These are phyloP conservation scores for Botryosphaeria dothidea DNA, from an alignment of 2,329 filamentous ascomycete species.

Conservation along the genomic window DNA sequence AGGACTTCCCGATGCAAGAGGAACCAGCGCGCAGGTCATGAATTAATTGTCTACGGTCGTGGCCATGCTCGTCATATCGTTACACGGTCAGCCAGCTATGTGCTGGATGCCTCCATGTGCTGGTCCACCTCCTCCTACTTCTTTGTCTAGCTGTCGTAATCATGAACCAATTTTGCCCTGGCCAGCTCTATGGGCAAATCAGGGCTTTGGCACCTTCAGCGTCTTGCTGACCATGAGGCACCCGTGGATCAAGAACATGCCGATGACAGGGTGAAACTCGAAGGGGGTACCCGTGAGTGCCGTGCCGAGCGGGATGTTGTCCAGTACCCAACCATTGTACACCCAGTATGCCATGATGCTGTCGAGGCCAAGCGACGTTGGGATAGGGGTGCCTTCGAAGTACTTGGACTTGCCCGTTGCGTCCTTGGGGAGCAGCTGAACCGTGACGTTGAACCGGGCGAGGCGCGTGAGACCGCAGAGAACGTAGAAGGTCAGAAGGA, in stretches of 20 bases:
- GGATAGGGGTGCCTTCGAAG: constrained; percentile 96
- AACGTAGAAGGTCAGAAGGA: constrained; percentile 84
- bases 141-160: constrained; percentile 3
- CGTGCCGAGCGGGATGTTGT: constrained; percentile 75
- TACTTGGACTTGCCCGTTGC: constrained; percentile 87
- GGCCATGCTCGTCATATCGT: constrained; percentile 18
- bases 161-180: background rate
- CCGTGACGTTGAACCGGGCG: constrained; percentile 97
- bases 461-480: constrained; percentile 91
- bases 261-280: constrained; percentile 82
- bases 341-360: constrained; percentile 89
- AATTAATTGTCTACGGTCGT: constrained; percentile 16
- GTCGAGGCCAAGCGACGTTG: constrained; percentile 80
- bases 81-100: background rate
- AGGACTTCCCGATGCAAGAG: background rate
- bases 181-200: background rate
- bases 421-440: constrained; percentile 86
- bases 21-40: constrained; percentile 1
- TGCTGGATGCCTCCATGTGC: background rate
- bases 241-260: constrained; percentile 83
- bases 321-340: constrained; percentile 74
- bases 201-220: constrained; percentile 89
- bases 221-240: constrained; percentile 95
- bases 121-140: background rate
- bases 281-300: constrained; percentile 65